Evolutionary conservation across 805 yeast species (phyloP), one percentile per base, ranked within the genome.

Genomic region (Candida gorgasii): DNA sequence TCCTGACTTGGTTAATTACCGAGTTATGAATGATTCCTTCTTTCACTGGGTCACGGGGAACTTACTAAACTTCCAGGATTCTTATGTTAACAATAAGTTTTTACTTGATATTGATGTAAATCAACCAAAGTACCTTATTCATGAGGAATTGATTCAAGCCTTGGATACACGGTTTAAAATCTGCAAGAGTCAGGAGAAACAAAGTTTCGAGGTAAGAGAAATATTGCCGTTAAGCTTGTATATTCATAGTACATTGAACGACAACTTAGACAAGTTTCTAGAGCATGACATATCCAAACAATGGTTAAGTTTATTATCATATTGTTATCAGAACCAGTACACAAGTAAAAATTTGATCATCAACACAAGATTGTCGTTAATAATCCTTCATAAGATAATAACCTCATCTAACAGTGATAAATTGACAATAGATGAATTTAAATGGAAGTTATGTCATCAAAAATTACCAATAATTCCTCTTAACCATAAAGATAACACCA

Each of bases 371-470:
- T 37, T 68, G 8, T 49, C 61, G 3, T 51, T 70, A 9, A 41
- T 54, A 14, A 46, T 61, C 3, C 46, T 67, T 31, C 49, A 63
- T 28, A 60, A 58, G 41, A 37, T 67, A 12, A 51, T 67, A 6
- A 27, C 8, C 8, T n/a, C n/a, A 44, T 53, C 3, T 38, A n/a
- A 43, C 2, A 29, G 41, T 28, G 18, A 16, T 5, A 12, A 17
- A 33, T 37, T 45, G 8, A 47, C 53, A 17, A 57, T 63, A 4
- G 60, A 71, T 39, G 75, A 69, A 43, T 59, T 58, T 52, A 60
- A 61, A 40, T 71, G 73, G 72, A 71, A 70, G 48, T 49, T 70
- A 31, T 66, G 72, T 26, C 76, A 68, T 43, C 75, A 71, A 41
- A 57, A 54, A 39, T 40, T 49, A 11, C 74, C 75, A 1, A 39